Base-by-base conservation (phyloP, 2,329 filamentous ascomycete species). In the Ceratocystis albifundus region DNA sequence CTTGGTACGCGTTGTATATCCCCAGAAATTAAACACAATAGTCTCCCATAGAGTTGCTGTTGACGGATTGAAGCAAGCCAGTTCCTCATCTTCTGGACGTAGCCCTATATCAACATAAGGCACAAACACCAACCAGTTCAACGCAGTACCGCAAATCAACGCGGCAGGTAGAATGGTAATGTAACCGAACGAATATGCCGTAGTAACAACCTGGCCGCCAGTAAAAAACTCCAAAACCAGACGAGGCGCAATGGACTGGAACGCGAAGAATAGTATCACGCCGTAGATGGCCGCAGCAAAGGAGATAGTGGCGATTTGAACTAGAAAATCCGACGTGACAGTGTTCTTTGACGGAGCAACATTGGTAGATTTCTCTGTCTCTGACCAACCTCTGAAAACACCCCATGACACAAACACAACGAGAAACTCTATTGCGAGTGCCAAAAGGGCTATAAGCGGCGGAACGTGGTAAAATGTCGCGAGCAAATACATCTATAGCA, bases 51-150 rank as follows among this genome's bases (percentile, higher is more conserved):
- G 78, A 0, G 81, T 84, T 1, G 88, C 87, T 17, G 78, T 82
- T 30, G 79, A 81, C 0, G 88, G 83, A 70, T 90, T 79, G 72
- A 90, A 90, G 30, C 77, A 73, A 41, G 74, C 74, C 25, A 78
- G 75, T 70, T 79, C 76, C 65, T 79, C 79, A 69, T 85, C 80
- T 69, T 78, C 76, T 55, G 74, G 72, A 17, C 77, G 79, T 30
- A 76, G 77, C 30, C 80, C 81, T 0, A 82, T 80, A 15, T 78
- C 80, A 20, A 84, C 82, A 25, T 84, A 82, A 1, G 87, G 85
- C 48, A 84, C 83, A 74, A 96, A 95, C 70, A 96, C 84, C 74
- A 95, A 93, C 59, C 83, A 82, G 69, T 85, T 85, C 3, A 87
- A 85, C 0, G 89, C 88, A 69, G 84, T 78, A 2, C 91, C 92